Conservation (phyloP, 768 basidiomycete genomes). For the Pholiota conissans region DNA sequence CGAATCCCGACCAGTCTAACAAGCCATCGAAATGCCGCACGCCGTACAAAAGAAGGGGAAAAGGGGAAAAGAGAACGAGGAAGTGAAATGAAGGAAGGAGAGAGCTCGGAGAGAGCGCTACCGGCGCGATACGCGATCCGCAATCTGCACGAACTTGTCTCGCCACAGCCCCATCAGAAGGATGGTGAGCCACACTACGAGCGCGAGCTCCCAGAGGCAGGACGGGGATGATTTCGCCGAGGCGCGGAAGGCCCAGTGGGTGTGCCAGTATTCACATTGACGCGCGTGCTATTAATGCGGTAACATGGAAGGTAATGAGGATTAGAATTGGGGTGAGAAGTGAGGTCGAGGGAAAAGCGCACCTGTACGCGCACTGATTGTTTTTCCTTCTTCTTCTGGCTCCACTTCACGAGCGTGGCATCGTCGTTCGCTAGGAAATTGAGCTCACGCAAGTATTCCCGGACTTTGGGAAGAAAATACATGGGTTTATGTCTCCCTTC, state of each 20-base stretch:
- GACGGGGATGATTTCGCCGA: constrained; percentile 9
- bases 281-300: constrained; percentile 31
- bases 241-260: constrained; percentile 25
- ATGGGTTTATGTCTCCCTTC: constrained; percentile 20
- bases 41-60: too few relatives aligned
- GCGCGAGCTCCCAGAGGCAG: constrained; percentile 19
- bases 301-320: not conserved
- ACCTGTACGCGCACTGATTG: constrained; percentile 27
- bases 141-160: not conserved
- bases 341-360: constrained; percentile 9
- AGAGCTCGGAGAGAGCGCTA: not conserved
- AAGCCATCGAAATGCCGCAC: not conserved
- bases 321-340: not conserved
- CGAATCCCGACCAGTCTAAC: too few relatives aligned
- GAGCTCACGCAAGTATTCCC: constrained; percentile 28
- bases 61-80: too few relatives aligned
- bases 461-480: constrained; percentile 24
- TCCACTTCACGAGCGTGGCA: constrained; percentile 26
- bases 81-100: too few relatives aligned
- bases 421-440: constrained; percentile 18
- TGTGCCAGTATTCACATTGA: constrained; percentile 34
- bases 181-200: constrained; percentile 24
- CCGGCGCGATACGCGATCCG: not conserved
- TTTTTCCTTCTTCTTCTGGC: constrained; percentile 24
- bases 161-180: constrained; percentile 31